These are phyloP conservation scores for Juncus effusus DNA, from an alignment of 176 grass and related monocot species.

Conservation along the genomic window DNA sequence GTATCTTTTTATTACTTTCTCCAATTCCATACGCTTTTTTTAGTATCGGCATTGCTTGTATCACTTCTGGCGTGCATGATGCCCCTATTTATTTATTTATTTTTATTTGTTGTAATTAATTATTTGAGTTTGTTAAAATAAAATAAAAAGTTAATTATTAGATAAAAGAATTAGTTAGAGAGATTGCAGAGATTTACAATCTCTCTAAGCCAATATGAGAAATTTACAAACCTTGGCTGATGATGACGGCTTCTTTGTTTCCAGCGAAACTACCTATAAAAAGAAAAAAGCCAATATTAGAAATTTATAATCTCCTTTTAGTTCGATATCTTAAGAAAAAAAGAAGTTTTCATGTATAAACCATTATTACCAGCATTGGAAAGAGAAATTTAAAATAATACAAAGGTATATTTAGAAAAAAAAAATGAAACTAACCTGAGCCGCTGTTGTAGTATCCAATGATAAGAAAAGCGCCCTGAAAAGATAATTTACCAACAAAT, in stretches of 20 bases:
- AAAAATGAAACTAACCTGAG: constrained; percentile 45
- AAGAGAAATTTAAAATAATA: constrained; percentile 3
- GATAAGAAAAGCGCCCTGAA: constrained; percentile 70
- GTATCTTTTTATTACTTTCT: constrained; percentile 47
- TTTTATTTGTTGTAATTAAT: constrained; percentile 20
- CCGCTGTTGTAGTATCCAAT: constrained; percentile 61
- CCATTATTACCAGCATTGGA: not conserved
- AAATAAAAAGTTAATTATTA: no score
- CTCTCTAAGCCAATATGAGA: not conserved
- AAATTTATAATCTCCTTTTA: not conserved
- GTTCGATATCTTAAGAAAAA: not conserved
- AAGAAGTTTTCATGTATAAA: not conserved
- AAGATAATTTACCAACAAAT: constrained; percentile 6
- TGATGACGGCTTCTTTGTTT: constrained; percentile 54
- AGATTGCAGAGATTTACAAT: constrained; percentile 2
- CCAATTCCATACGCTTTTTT: constrained; percentile 69
- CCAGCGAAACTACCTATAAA: constrained; percentile 56
- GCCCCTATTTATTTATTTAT: constrained; percentile 38
- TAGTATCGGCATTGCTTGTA: constrained; percentile 69
- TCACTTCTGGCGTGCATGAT: constrained; percentile 86
- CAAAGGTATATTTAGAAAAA: not conserved
- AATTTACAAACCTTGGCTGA: constrained; percentile 46
- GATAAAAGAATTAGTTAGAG: not conserved
- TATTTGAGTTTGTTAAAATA: not conserved
- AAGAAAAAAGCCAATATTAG: constrained; percentile 25